Percentiles rank a stretch among this genome's conserved stretches.
These are phyloP conservation scores for Taphrina communis DNA, from an alignment of 1,139 yeast species.

Conservation along the genomic window DNA sequence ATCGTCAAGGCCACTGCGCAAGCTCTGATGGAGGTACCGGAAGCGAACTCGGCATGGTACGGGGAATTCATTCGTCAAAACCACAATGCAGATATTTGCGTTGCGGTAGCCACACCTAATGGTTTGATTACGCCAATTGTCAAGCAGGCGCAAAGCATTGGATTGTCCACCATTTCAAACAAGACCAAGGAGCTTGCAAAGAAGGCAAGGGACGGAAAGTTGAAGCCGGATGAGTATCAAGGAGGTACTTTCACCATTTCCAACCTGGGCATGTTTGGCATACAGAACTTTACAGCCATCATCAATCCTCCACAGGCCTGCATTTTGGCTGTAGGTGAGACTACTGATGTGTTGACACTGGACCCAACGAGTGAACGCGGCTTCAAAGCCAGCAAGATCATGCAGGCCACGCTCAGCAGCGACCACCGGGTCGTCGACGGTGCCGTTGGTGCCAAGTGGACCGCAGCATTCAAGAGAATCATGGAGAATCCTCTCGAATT, in stretches of 20 bases:
- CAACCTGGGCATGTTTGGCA: constrained; percentile 97
- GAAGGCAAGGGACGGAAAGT: constrained; percentile 93
- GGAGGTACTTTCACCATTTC: constrained; percentile 99
- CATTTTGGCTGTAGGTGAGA: constrained; percentile 91
- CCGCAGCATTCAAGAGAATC: constrained; percentile 87
- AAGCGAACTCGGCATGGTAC: constrained; percentile 92
- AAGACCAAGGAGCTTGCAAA: constrained; percentile 92
- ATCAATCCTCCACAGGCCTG: constrained; percentile 97
- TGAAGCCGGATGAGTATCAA: constrained; percentile 94
- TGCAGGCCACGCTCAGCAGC: constrained; percentile 92
- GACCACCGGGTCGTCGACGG: constrained; percentile 98
- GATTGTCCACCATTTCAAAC: constrained; percentile 76
- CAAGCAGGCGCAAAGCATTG: constrained; percentile 83
- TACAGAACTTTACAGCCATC: constrained; percentile 88
- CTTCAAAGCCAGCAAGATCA: constrained; percentile 86
- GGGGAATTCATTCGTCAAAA: constrained; percentile 89
- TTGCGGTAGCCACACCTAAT: constrained; percentile 97
- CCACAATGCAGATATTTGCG: constrained; percentile 91
- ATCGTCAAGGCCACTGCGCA: constrained; percentile 91
- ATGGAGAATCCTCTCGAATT: constrained; percentile 96
- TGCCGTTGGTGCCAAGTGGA: constrained; percentile 96
- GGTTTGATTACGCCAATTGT: constrained; percentile 97
- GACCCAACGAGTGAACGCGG: constrained; percentile 91
- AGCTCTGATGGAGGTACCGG: constrained; percentile 90
- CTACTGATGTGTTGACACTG: constrained; percentile 90